These are phyloP conservation scores for Heliosperma pusillum DNA, from an alignment of 148 eudicot genomes.

Conservation along the genomic window DNA sequence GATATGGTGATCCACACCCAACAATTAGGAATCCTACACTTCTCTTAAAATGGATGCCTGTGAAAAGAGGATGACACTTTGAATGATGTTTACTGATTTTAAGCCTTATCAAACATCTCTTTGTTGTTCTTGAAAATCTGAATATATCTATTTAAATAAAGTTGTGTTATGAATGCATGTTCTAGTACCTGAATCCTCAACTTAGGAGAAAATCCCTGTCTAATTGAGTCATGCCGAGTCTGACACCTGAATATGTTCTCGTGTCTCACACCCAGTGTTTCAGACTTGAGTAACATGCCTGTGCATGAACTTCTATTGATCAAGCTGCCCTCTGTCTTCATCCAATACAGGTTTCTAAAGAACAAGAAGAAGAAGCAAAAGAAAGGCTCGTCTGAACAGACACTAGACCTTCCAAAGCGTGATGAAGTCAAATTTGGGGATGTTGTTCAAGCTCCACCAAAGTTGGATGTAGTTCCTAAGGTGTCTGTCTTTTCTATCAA, in stretches of 20 bases:
- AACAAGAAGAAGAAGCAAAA: slow-evolving; percentile 69
- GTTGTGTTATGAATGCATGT: background rate
- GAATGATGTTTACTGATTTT: background rate
- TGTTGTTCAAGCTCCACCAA: slow-evolving; percentile 81
- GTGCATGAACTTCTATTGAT: slow-evolving; percentile 1
- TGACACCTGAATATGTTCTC: background rate
- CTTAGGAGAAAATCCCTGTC: background rate
- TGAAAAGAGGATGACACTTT: background rate
- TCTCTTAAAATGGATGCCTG: background rate
- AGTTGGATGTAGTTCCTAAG: slow-evolving; percentile 57
- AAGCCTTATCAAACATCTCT: background rate
- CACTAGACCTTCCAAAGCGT: slow-evolving; percentile 46
- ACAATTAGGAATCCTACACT: background rate
- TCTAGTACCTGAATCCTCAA: background rate
- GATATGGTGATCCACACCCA: background rate
- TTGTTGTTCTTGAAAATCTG: too few relatives aligned
- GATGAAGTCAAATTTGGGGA: slow-evolving; percentile 87
- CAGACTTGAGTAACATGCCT: background rate
- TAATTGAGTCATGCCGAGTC: background rate
- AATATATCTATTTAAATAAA: too few relatives aligned
- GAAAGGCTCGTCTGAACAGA: slow-evolving; percentile 39
- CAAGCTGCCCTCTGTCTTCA: background rate
- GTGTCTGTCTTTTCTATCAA: slow-evolving; percentile 4
- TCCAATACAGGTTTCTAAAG: slow-evolving; percentile 51
- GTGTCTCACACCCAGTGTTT: background rate